These are phyloP conservation scores for Leishmania amazonensis DNA, from an alignment of 208 protist species.

Conservation along the genomic window DNA sequence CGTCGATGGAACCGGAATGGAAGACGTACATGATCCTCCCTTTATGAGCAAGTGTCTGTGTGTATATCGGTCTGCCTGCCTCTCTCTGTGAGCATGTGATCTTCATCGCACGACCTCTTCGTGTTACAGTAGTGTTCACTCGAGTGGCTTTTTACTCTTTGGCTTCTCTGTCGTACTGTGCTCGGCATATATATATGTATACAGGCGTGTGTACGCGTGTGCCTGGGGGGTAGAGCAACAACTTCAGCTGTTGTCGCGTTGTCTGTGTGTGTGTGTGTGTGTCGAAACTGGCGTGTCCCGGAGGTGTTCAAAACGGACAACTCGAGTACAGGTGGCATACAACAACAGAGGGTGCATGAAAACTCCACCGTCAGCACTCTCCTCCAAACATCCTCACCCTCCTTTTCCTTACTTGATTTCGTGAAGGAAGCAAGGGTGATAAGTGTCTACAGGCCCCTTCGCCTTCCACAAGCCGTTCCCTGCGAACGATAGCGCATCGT, in stretches of 20 bases:
- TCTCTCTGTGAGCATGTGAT: slow-evolving; percentile 3
- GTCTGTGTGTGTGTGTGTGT: not conserved
- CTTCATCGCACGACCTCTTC: not conserved
- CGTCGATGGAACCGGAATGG: not conserved
- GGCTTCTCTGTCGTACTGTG: not conserved
- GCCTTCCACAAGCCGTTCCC: not conserved
- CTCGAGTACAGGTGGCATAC: not conserved
- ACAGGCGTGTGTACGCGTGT: not conserved
- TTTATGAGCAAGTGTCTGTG: slow-evolving; percentile 7
- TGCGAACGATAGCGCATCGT: not conserved
- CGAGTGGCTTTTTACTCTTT: not conserved
- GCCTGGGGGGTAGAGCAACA: not conserved
- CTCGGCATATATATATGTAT: not conserved
- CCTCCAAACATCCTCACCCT: not conserved
- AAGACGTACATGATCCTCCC: not conserved
- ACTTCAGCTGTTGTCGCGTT: not conserved
- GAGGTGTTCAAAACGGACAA: not conserved
- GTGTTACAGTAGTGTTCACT: not conserved
- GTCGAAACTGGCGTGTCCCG: not conserved
- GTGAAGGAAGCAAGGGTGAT: not conserved
- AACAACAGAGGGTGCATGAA: not conserved
- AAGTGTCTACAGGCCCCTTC: not conserved
- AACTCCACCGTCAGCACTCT: not conserved
- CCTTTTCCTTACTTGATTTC: not conserved
- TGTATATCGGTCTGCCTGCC: not conserved